Conservation (phyloP, 495 filamentous ascomycete species). For the Diplogelasinospora grovesii region DNA sequence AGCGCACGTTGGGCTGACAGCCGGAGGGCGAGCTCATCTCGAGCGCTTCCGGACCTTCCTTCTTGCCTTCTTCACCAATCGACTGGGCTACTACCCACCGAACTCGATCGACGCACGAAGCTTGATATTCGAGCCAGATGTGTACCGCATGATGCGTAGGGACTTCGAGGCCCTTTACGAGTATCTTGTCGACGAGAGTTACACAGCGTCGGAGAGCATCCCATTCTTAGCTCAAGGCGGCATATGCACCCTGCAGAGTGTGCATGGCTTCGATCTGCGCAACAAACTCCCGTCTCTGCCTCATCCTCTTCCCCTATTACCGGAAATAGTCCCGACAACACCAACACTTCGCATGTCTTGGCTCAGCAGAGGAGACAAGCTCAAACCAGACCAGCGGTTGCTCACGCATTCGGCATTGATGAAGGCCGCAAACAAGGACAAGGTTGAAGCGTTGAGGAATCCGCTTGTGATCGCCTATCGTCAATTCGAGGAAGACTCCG, state of each 20-base stretch:
- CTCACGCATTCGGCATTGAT: constrained; percentile 29
- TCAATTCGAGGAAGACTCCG: constrained; percentile 39
- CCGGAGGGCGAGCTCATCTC: constrained; percentile 49
- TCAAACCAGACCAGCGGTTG: constrained; percentile 28
- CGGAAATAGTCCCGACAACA: constrained; percentile 25
- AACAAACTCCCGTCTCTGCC: constrained; percentile 46
- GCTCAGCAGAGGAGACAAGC: constrained; percentile 24
- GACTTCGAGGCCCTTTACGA: constrained; percentile 59
- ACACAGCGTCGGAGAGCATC: constrained; percentile 31
- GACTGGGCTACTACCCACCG: constrained; percentile 61
- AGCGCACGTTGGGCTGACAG: constrained; percentile 46
- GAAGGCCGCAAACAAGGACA: constrained; percentile 35
- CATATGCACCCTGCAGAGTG: constrained; percentile 53
- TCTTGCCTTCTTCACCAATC: constrained; percentile 50
- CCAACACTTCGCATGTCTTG: constrained; percentile 16
- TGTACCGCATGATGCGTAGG: constrained; percentile 49
- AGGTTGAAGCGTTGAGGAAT: constrained; percentile 24
- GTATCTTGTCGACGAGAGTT: constrained; percentile 51
- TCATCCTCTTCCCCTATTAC: constrained; percentile 55
- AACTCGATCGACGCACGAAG: constrained; percentile 22
- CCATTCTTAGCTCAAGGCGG: constrained; percentile 45
- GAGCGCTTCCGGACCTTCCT: constrained; percentile 58
- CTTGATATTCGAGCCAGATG: constrained; percentile 42
- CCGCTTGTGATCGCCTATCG: constrained; percentile 39
- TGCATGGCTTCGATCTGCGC: constrained; percentile 51